phyloP scores from a whole-genome alignment of 352 stramenopile genomes.

The Globisporangium abappressorium region DNA sequence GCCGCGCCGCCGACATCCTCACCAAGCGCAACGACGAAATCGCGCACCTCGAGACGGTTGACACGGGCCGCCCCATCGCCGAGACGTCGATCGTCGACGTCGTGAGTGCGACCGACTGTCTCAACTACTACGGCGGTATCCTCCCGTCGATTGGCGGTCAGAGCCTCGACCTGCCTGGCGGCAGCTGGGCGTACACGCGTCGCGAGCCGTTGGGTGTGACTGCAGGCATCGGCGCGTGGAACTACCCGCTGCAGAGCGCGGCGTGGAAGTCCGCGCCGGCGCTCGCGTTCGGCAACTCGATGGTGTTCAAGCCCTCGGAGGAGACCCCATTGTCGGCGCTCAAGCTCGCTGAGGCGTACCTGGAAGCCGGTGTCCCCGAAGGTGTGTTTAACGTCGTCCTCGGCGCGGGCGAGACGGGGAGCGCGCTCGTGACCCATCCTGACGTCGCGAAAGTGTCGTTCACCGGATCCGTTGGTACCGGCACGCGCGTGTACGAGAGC shows the following conservation, averaged over 20 bases:
- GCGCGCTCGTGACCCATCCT: conserved; percentile 50
- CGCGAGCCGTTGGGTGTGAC: conserved; percentile 72
- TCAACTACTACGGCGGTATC: conserved; percentile 78
- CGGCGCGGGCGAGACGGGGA: conserved; percentile 53
- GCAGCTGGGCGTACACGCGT: conserved; percentile 77
- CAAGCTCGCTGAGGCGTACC: conserved; percentile 60
- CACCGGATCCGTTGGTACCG: conserved; percentile 77
- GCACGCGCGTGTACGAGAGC: conserved; percentile 61
- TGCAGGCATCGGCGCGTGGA: conserved; percentile 77
- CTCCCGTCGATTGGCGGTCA: conserved; percentile 64
- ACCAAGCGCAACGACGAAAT: conserved; percentile 60
- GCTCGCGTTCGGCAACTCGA: conserved; percentile 86
- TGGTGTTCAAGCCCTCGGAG: conserved; percentile 91
- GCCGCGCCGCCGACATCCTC: conserved; percentile 59
- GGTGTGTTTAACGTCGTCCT: conserved; percentile 83
- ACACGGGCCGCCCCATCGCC: conserved; percentile 73
- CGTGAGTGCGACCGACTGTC: conserved; percentile 64
- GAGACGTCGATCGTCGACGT: conserved; percentile 75
- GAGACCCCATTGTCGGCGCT: conserved; percentile 81
- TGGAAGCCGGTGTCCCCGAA: conserved; percentile 65
- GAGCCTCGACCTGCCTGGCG: conserved; percentile 56
- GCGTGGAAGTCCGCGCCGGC: conserved; percentile 79
- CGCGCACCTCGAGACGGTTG: conserved; percentile 68
- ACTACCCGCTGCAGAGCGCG: conserved; percentile 79
- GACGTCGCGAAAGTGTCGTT: conserved; percentile 81